Evolutionary conservation across 257 asterid genomes (phyloP), one percentile per base, ranked within the genome.

Genomic region (Solanum arcanum): DNA sequence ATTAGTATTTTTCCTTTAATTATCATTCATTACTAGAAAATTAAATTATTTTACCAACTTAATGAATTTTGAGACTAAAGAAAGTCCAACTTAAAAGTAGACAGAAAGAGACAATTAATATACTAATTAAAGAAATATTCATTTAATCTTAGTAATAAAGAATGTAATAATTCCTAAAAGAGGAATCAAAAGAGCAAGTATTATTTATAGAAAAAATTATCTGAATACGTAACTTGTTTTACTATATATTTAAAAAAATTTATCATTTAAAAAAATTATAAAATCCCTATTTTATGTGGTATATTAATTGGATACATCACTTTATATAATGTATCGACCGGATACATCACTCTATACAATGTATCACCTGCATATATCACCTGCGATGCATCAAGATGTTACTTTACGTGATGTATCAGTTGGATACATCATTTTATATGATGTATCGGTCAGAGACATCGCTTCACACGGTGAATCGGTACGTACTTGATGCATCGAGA

Each of bases 251-350:
- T 41, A 3, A 41, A 41, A 35, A 41, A 41, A 8, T 2, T 27
- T 29, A 39, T 39, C 42, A 2, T 41, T 9, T 41, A 3, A 41
- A 41, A 35, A 41, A 41, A 2, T 41, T 8, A 41, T 0, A 41
- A 41, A 41, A 41, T 41, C 3, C 11, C 44, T 41, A 41, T 12
- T 41, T 41, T 41, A 41, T 41, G 44, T 9, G 12, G 0, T 41
- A 10, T 8, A 41, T 41, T 41, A 3, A 10, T 41, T 3, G 10
- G 12, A 41, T 41, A 8, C 3, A 9, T 41, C 44, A 41, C 44
- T 41, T 37, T 9, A 41, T 10, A 3, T 37, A 0, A 41, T 41
- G 3, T 8, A 41, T 9, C 0, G 12, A 0, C 0, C 12, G 0
- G 12, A 41, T 41, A 41, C 11, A 9, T 41, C 3, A 9, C 12